These are phyloP conservation scores for Aspergillus awamori DNA, from an alignment of 2,329 filamentous ascomycete genomes.

Conservation along the genomic window DNA sequence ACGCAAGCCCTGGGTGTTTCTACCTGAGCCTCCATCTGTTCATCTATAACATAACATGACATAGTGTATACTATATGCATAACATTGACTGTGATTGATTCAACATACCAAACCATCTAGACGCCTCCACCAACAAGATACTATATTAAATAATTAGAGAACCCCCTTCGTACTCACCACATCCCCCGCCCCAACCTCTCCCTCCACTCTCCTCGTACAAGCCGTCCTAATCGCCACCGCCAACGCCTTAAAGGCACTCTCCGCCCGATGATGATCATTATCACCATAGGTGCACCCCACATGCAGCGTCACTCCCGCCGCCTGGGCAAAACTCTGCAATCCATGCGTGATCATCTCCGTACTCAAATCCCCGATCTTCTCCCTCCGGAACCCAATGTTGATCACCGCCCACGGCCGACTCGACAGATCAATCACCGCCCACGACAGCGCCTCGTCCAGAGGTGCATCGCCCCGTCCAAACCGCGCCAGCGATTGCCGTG, in stretches of 20 bases:
- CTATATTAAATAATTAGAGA: conserved; percentile 48
- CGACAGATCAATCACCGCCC: conserved; percentile 91
- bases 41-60: conserved; percentile 8
- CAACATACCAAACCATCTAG: too few relatives aligned
- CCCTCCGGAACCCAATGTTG: conserved; percentile 80
- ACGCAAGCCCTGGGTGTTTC: conserved; percentile 42
- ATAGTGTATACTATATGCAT: background rate
- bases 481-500: conserved; percentile 77
- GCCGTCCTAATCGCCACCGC: conserved; percentile 83
- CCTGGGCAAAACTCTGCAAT: conserved; percentile 89
- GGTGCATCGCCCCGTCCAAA: conserved; percentile 93
- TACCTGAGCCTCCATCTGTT: background rate
- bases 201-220: conserved; percentile 70
- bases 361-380: conserved; percentile 91
- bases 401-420: conserved; percentile 86
- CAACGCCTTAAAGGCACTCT: conserved; percentile 96
- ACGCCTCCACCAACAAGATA: background rate
- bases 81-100: background rate
- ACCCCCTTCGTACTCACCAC: conserved; percentile 97
- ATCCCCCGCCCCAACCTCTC: conserved; percentile 85
- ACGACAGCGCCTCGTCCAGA: conserved; percentile 90
- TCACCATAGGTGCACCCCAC: conserved; percentile 87
- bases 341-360: conserved; percentile 98
- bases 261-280: conserved; percentile 95
- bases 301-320: conserved; percentile 87